Evolutionary conservation across 805 yeast species (phyloP), one percentile per base, ranked within the genome.

Genomic region (Candida caryicola): DNA sequence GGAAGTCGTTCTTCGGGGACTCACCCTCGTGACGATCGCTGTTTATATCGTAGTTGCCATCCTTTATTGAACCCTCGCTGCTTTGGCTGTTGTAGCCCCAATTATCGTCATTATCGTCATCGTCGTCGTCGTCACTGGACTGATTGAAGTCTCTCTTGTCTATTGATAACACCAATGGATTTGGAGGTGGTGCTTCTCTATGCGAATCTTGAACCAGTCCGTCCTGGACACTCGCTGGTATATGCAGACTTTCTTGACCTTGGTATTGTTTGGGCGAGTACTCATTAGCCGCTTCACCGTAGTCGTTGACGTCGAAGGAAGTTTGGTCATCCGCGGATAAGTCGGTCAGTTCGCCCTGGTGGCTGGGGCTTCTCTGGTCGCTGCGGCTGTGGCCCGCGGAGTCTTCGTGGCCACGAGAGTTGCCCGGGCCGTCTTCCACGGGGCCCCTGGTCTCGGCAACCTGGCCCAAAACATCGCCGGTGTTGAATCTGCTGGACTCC

Each of bases 41-140:
- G 15, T 13, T 10, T 10, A 21, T 21, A 7, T 21, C 25, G 9
- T 7, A 7, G 10, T 10, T 21, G 10, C 9, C 10, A 21, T 21
- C 25, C 10, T 21, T 21, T 21, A 21, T 7, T 21, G 25, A 21
- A 10, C 7, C 43, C 10, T 33, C 38, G 12, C 31, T 49, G 37
- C 55, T 51, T 10, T 46, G 45, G 29, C 59, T 46, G 42, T 54
- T 45, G 44, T 53, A 47, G 12, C 62, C 63, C 63, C 62, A 55
- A 36, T 57, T 55, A 23, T 56, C 56, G 10, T 51, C 45, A 19
- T 35, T 40, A n/a, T 34, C 40, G 13, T 29, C 38, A 21, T 30
- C 53, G 13, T 45, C 45, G 4, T 36, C 37, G 16, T 37, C 44
- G 23, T 38, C 43, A 18, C 33, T 39, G 14, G 41, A 23, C 29